Evolutionary conservation across 177 flowering plant genomes (phyloP), one percentile per base, ranked within the genome.

Genomic region (Vitis hybrid): DNA sequence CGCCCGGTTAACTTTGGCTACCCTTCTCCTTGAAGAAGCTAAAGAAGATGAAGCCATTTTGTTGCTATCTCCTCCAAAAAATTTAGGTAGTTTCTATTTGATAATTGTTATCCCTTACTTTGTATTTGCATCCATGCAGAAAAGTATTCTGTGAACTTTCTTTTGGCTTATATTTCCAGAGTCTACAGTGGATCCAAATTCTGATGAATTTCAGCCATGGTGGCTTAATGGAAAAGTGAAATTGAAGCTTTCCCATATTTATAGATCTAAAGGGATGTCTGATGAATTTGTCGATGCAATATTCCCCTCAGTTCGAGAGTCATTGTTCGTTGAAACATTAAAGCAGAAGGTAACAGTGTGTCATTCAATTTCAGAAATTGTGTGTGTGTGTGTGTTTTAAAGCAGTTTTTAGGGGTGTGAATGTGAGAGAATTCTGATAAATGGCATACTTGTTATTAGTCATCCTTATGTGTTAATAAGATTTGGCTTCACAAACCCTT

Each of bases 41-140:
- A 86, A 79, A 82, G 88, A 82, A 60, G 89, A 89, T 71, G 98
- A 95, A 80, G 94, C 93, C 57, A 81, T 95, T 60, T 74, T 73
- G 60, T 79, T 95, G 76, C 88, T 95, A 45, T 89, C 92, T 70
- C 92, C 94, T 73, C 90, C 97, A 45, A 61, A 73, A 58, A 61
- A 75, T 79, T 19, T 63, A 52, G 88, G 81, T 75, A 79, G 40
- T 7, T 30, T 50, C 12, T 19, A 17, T 13, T 68, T 69, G 64
- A 21, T 0, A 17, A 10, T 69, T 68, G 62, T 10, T 63, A 32
- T 64, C 55, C 57, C 4, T 40, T 58, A 12, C 15, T 32, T 52
- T 23, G 2, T 34, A 18, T 70, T 32, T 65, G 21, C 15, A 56
- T 1, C 14, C 1, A 18, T 51, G 40, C 40, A 34, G 40, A 34